phyloP scores from a whole-genome alignment of 2,329 filamentous ascomycete species.

The Alternaria burnsii region DNA sequence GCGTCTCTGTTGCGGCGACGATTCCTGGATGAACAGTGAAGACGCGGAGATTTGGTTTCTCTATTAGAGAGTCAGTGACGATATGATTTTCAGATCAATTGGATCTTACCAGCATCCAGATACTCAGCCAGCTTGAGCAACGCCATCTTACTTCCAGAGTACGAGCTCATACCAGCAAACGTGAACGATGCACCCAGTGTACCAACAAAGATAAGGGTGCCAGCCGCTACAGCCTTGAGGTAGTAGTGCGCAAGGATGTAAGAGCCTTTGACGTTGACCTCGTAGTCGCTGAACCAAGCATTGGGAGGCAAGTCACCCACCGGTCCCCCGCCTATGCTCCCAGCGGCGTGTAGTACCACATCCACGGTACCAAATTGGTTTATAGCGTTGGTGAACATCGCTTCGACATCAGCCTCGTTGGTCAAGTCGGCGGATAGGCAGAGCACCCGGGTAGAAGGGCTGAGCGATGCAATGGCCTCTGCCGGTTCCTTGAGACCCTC shows the following conservation, averaged over 20 bases:
- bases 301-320: background rate
- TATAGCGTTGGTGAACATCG: conserved; percentile 14
- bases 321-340: conserved; percentile 17
- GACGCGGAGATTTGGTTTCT: background rate
- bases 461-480: conserved; percentile 19
- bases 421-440: conserved; percentile 31
- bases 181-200: conserved; percentile 17
- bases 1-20: conserved; percentile 19
- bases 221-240: conserved; percentile 7
- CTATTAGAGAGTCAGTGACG: background rate
- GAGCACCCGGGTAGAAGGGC: conserved; percentile 28
- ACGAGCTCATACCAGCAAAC: conserved; percentile 23
- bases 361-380: background rate
- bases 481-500: conserved; percentile 29
- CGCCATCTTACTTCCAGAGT: conserved; percentile 36
- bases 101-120: conserved; percentile 19
- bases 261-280: conserved; percentile 28
- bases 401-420: conserved; percentile 24
- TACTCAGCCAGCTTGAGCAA: conserved; percentile 30
- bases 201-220: conserved; percentile 26
- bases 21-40: conserved; percentile 38
- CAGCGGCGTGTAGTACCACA: background rate
- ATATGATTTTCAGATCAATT: background rate
- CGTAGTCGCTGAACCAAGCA: conserved; percentile 21
- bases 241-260: conserved; percentile 26